Percentiles rank a stretch among this genome's conserved stretches.
These are phyloP conservation scores for Solanum lycopersicoides DNA, from an alignment of 257 asterid species.

Conservation along the genomic window DNA sequence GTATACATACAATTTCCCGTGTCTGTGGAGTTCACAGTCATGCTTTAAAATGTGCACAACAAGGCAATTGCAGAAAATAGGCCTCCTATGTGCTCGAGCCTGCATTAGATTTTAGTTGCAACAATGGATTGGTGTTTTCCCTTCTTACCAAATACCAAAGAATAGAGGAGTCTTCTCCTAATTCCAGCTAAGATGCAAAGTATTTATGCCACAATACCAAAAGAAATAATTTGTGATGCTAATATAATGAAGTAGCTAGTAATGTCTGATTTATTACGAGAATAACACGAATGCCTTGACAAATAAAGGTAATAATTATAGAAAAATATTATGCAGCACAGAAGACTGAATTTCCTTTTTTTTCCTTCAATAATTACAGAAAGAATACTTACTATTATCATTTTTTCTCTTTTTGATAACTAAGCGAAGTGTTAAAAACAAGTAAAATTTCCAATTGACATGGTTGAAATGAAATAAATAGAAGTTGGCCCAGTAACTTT, in stretches of 20 bases:
- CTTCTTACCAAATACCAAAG: not conserved
- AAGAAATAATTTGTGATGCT: not conserved
- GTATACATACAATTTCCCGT: not conserved
- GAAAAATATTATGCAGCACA: not conserved
- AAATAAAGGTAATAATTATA: not conserved
- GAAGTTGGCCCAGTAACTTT: not conserved
- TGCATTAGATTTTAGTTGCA: not conserved
- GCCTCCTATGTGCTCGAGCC: not conserved
- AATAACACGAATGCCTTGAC: not conserved
- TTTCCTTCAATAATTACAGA: not conserved
- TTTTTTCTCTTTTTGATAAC: not conserved
- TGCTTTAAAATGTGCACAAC: not conserved
- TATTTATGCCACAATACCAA: not conserved
- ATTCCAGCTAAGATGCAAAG: not conserved
- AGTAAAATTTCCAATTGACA: not conserved
- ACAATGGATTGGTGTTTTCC: not conserved
- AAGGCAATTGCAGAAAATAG: not conserved
- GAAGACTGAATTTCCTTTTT: not conserved
- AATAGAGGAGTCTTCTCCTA: not conserved
- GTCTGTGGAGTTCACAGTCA: not conserved
- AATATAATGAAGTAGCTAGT: not conserved
- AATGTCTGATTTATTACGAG: not conserved
- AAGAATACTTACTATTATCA: not conserved
- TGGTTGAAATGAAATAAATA: not conserved
- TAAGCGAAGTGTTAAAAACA: not conserved